Base-by-base conservation (phyloP, 1,284 basidiomycete species). In the Ceratobasidium sp. region DNA sequence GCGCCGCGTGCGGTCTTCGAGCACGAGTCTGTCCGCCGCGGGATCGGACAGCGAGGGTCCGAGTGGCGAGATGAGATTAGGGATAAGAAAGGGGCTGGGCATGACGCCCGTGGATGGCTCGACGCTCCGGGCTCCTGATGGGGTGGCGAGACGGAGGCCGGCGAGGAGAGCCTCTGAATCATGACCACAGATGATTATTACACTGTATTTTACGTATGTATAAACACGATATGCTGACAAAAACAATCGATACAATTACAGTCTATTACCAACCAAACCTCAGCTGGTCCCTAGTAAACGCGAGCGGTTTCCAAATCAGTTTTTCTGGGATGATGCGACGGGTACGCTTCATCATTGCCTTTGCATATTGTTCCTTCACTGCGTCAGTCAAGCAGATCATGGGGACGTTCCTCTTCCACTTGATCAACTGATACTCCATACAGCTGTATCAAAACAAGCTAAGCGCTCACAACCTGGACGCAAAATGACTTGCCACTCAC, bases 391-490 rank as follows among this genome's bases (percentile, higher is more conserved):
- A 88, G 83, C 93, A 95, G 79, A 99, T 94, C 79, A 97, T 92
- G 84, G 99, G 95, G 81, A 95, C 93, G 25, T 96, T 96, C 83
- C 98, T 97, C 87, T 95, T 96, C 83, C 96, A 96, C 83, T 98
- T 98, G 86, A 99, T 95, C 81, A 99, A 88, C 84, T 97, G 96
- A 77, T 98, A 86, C 22, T 96, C 96, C 83, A 95, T 95, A 83
- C 96, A 97, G 49, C 95, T 97, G 79, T 57, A 61, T 61, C n/a
- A 76, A 67, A 62, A 22, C 17, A 64, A 17, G 25, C 25, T 69
- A 37, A 64, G 65, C 43, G 81, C 79, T 67, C 79, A 78, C 66
- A 59, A 81, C 78, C 67, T 76, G 22, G 56, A 44, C 34, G 65
- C 43, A 65, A 65, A 65, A 15, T 11, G 8, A 32, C 51, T 65